Evolutionary conservation across 2,329 filamentous ascomycete genomes (phyloP), one percentile per base, ranked within the genome.

Genomic region (Penicillium sp.): DNA sequence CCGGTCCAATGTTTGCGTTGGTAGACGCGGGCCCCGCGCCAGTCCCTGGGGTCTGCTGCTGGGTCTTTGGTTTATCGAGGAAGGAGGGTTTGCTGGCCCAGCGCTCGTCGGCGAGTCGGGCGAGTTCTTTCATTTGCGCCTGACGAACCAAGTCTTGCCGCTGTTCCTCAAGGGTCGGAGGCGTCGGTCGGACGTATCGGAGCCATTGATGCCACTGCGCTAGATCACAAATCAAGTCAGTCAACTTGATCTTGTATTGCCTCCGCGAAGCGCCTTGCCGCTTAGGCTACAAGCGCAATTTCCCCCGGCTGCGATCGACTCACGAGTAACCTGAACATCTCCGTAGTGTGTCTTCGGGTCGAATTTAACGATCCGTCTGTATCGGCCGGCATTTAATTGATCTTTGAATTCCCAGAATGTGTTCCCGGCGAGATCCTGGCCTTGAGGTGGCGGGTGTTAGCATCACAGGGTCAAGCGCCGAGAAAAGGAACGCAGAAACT

Each of bases 181-280:
- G 75, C 16, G 82, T 75, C 51, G 74, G 65, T 45, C 86, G 83
- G 10, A 85, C 84, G 63, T 87, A 80, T 65, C 86, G 84, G 26
- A 88, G 82, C 86, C 86, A 88, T 75, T 88, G 86, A 67, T 86
- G 84, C 86, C 86, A 88, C 80, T 85, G 83, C 52, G 85, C 82
- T 85, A 69, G 33, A 53, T 21, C 44, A 33, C 27, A n/a, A 21
- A n/a, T 13, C n/a, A 6, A n/a, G 53, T 70, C 45, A 69, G 64
- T 19, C 19, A 41, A 22, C 1, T 11, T 41, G 19, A 11, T 3
- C 19, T 21, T 21, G 9, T 41, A 41, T 41, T 14, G 35, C 33
- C 29, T 22, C 13, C 6, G 33, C 48, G 19, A 39, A n/a, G 14
- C 27, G 8, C 13, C 10, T 33, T 51, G 45, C 31, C 26, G 44